phyloP scores from a whole-genome alignment of 768 basidiomycete genomes.

The Boletus rubescentipes region DNA sequence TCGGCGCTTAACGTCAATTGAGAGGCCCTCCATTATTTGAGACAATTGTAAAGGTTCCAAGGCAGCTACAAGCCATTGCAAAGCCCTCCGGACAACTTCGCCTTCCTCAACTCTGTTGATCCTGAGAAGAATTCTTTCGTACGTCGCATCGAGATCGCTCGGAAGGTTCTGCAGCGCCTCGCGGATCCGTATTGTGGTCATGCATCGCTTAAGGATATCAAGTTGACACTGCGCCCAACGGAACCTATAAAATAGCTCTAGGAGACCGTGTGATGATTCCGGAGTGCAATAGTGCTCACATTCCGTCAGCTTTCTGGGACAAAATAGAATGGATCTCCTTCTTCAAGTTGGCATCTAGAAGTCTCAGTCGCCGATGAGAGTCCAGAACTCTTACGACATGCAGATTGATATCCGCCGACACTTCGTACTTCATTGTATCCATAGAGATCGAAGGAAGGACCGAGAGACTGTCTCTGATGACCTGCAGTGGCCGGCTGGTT shows the following conservation, averaged over 20 bases:
- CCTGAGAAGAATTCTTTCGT: not conserved
- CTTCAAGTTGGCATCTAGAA: not conserved
- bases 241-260: not conserved
- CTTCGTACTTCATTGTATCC: not conserved
- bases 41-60: conserved; percentile 3
- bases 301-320: conserved; percentile 9
- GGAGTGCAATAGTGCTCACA: not conserved
- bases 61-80: conserved; percentile 14
- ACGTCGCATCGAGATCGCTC: conserved; percentile 2
- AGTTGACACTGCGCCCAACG: conserved; percentile 20
- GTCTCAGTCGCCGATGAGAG: conserved; percentile 5
- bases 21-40: conserved; percentile 8
- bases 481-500: conserved; percentile 12
- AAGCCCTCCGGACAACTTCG: not conserved
- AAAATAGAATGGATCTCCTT: not conserved
- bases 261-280: too few species aligned
- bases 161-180: conserved; percentile 4
- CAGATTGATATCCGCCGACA: conserved; percentile 2
- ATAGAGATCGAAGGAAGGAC: not conserved
- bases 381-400: conserved; percentile 10
- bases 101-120: not conserved
- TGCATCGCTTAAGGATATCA: not conserved
- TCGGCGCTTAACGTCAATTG: not conserved
- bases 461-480: conserved; percentile 3
- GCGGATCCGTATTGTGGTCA: not conserved